Evolutionary conservation across 2,329 filamentous ascomycete genomes (phyloP), one percentile per base, ranked within the genome.

Genomic region (Aspergillus sp.): DNA sequence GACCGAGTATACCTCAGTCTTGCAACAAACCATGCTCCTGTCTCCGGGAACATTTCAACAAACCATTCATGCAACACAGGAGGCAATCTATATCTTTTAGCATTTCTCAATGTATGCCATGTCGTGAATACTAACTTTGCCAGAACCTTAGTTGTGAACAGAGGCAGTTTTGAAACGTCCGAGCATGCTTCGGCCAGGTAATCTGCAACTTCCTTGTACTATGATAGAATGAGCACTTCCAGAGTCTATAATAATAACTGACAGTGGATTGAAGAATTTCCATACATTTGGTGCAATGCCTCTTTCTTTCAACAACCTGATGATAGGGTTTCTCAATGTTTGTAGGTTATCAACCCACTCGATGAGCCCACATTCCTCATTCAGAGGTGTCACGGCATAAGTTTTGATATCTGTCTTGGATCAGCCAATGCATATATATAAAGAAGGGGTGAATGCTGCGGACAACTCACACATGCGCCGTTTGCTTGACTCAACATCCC

Each of bases 291-390:
- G 67, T 13, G 64, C 53, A 38, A 95, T 81, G 45, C 85, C 85
- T 52, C 85, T 85, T 54, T 88, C 80, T 53, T 82, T 81, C 63
- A 96, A 91, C 44, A 89, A 78, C 46, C 78, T 81, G 43, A 95
- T 76, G 44, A 98, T 77, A 53, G 97, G 93, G 58, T 98, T 93
- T 53, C 94, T 84, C 62, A 97, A 80, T 2, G 93, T 94, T 65
- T 91, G 94, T 57, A 98, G 83, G 7, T 93, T 93, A 59, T 95
- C 89, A 25, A 99, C 90, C 93, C 93, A 99, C 71, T 99, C 93
- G 58, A 98, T 95, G 53, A 95, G 85, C 50, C 93, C 93, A 57
- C 93, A 97, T 70, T 97, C 91, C 70, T 98, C 94, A 64, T 95
- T 97, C 43, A 99, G 75, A 1, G 93, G 94, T 4, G 91, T 95